Base-by-base conservation (phyloP, 768 basidiomycete species). In the Lentinula sp. region DNA sequence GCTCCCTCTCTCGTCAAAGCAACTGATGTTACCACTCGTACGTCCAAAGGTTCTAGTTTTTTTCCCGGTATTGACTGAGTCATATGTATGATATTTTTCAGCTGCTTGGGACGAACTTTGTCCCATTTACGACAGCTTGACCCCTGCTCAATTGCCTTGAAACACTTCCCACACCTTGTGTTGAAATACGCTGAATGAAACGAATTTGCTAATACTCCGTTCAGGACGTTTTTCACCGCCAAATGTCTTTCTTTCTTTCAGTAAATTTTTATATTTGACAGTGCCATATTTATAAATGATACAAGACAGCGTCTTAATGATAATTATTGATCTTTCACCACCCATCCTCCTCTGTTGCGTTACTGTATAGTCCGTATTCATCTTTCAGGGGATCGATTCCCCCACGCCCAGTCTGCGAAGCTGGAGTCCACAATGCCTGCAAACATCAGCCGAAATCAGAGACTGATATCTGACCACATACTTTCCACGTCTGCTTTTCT, bases 1-100 rank as follows among this genome's bases (percentile, higher is more conserved):
- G 64, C 68, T 46, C 55, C 60, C 6, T 39, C 61, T n/a, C 60
- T 63, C 12, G 61, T 59, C 5, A 33, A 42, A 3, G 32, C 35
- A 7, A 46, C 32, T 8, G 57, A 63, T 35, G 28, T 46, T 23
- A 55, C 58, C 18, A 54, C 64, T 43, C 41, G 62, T 62, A 60
- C 2, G 59, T 41, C 32, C 13, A 15, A 3, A 36, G 41, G 15
- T n/a, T 33, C 33, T 16, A 16, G n/a, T 16, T 36, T 45, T 45
- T n/a, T 6, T 8, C 13, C 42, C 16, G 12, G 20, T 39, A n/a
- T 23, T 51, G 18, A 15, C 16, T 33, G 16, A 20, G 20, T 37
- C 9, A n/a, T 20, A 42, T 12, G 37, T 6, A 6, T 43, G n/a
- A 5, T 42, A 2, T 16, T 33, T 58, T 48, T 10, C 16, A 60